These are phyloP conservation scores for Geotrichum histeridarum DNA, from an alignment of 1,139 yeast species.

Conservation along the genomic window DNA sequence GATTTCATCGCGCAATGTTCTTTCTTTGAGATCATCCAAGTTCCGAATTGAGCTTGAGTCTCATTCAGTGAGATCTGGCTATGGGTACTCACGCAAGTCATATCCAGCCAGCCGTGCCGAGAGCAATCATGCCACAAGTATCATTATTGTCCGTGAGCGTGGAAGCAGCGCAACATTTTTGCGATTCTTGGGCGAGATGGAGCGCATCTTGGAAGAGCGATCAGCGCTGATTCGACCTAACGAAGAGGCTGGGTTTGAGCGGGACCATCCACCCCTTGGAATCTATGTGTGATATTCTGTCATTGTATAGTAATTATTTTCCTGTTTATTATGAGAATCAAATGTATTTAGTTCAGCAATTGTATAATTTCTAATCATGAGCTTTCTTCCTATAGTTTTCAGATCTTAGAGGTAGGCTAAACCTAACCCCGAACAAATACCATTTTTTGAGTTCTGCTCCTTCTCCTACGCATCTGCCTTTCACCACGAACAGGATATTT, in stretches of 20 bases:
- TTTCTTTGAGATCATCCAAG: slow-evolving; percentile 33
- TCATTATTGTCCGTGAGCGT: slow-evolving; percentile 31
- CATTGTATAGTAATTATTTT: neutral
- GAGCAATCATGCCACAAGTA: slow-evolving; percentile 25
- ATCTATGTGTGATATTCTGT: neutral
- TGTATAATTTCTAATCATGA: too few species aligned
- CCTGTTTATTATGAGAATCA: neutral
- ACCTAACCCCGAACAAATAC: too few species aligned
- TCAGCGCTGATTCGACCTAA: slow-evolving; percentile 1
- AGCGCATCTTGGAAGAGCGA: slow-evolving; percentile 24
- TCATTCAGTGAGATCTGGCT: slow-evolving; percentile 7
- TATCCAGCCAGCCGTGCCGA: neutral
- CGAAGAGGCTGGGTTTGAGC: slow-evolving; percentile 2
- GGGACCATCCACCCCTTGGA: slow-evolving; percentile 1
- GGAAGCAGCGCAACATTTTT: slow-evolving; percentile 34
- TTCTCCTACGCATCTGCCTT: too few species aligned
- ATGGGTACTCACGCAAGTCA: neutral
- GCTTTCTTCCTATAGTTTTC: too few species aligned
- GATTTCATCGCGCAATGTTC: slow-evolving; percentile 36
- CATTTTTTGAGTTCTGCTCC: too few species aligned
- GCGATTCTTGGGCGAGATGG: slow-evolving; percentile 35
- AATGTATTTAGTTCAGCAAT: neutral
- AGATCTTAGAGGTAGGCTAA: too few species aligned
- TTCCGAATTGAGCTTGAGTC: slow-evolving; percentile 30
- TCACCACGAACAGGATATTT: too few species aligned